Evolutionary conservation across 2,329 filamentous ascomycete genomes (phyloP).

Genomic region (Onygenales sp.): DNA sequence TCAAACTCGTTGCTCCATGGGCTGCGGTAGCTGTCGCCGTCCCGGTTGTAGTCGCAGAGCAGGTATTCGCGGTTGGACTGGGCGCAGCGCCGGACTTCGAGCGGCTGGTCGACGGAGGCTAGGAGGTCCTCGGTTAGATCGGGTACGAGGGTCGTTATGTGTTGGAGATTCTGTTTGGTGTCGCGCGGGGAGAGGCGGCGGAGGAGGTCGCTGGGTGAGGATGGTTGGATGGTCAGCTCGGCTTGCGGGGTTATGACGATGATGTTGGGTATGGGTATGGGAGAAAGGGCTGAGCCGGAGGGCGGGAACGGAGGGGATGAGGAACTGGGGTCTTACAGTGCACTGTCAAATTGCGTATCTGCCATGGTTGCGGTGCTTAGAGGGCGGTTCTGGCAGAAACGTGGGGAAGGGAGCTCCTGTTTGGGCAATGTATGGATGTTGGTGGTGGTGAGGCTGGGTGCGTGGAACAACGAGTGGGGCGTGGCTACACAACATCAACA

Average conservation of each 20-base stretch:
- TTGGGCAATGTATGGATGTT: neutral
- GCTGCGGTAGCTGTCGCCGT: slow-evolving; percentile 93
- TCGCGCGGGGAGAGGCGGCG: slow-evolving; percentile 93
- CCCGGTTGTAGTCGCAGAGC: slow-evolving; percentile 98
- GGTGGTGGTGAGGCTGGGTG: neutral
- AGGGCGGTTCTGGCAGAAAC: neutral
- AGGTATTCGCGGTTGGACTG: slow-evolving; percentile 91
- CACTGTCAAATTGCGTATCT: slow-evolving; percentile 42
- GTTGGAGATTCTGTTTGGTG: slow-evolving; percentile 77
- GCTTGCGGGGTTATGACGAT: slow-evolving; percentile 9
- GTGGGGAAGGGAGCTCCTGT: neutral
- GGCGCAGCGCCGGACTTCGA: slow-evolving; percentile 74
- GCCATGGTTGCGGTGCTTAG: slow-evolving; percentile 25
- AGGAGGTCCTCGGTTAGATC: slow-evolving; percentile 95
- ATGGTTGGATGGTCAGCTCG: slow-evolving; percentile 3
- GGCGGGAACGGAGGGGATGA: neutral
- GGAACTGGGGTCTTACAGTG: slow-evolving; percentile 31
- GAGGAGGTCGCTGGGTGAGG: slow-evolving; percentile 71
- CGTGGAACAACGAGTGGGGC: slow-evolving; percentile 11
- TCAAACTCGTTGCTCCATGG: slow-evolving; percentile 99
- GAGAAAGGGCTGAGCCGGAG: neutral
- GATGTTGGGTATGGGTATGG: slow-evolving; percentile 1
- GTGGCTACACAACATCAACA: slow-evolving; percentile 3
- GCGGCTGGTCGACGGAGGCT: slow-evolving; percentile 91
- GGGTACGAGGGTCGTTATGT: slow-evolving; percentile 79